phyloP scores from a whole-genome alignment of 2,329 filamentous ascomycete species.

The Aureobasidium sp. region DNA sequence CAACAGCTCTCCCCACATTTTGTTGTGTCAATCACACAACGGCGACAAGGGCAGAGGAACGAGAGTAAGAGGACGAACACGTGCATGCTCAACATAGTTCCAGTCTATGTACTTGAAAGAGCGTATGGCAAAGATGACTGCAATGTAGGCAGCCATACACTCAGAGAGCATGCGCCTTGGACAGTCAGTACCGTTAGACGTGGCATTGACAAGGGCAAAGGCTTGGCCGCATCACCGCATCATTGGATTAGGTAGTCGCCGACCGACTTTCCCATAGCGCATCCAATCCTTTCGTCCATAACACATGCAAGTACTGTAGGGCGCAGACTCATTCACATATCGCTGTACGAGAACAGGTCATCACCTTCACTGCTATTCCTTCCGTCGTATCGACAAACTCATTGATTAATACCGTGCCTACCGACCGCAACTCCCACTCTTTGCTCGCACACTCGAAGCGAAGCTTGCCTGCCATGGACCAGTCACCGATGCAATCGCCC shows the following conservation, averaged over 20 bases:
- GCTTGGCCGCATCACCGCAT: conserved; percentile 7
- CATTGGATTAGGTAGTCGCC: neutral
- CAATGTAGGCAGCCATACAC: neutral
- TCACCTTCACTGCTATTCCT: neutral
- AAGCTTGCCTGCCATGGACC: neutral
- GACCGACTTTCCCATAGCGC: neutral
- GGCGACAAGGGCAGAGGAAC: neutral
- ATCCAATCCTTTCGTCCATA: neutral
- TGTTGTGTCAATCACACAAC: neutral
- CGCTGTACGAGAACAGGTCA: neutral
- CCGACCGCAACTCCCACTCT: neutral
- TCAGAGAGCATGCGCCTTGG: neutral
- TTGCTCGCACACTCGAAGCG: neutral
- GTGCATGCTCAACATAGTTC: neutral
- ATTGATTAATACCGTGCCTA: neutral
- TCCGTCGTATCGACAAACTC: neutral
- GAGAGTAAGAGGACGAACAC: neutral
- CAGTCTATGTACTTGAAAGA: neutral
- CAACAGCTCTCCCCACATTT: conserved; percentile 1
- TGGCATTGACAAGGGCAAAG: conserved; percentile 1
- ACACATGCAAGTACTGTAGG: neutral
- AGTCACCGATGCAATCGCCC: conserved; percentile 9
- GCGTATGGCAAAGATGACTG: neutral
- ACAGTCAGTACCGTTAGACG: neutral
- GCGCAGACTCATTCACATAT: neutral